phyloP scores from a whole-genome alignment of 2,329 filamentous ascomycete genomes.

The Golovinomyces cichoracearum region DNA sequence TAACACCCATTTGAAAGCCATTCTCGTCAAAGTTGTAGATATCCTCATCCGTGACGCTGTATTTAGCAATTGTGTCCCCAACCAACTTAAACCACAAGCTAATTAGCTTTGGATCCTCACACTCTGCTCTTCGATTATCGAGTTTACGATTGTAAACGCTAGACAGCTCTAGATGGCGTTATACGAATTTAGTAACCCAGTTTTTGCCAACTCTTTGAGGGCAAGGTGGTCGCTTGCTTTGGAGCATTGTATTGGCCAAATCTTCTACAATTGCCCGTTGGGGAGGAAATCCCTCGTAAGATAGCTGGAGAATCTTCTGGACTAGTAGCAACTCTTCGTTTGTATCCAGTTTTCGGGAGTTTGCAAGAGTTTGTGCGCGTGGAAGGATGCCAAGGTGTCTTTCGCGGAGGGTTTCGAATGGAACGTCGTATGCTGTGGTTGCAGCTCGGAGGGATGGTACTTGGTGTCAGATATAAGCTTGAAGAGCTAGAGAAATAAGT shows the following conservation, averaged over 20 bases:
- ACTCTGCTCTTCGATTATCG: background rate
- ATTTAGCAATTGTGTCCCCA: conserved; percentile 6
- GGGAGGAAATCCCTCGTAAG: background rate
- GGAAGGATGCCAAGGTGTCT: background rate
- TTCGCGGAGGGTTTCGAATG: background rate
- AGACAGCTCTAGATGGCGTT: background rate
- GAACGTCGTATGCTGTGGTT: background rate
- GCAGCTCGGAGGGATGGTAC: too few species aligned
- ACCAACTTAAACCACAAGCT: conserved; percentile 5
- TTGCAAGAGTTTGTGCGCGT: background rate
- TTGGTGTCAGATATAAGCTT: too few species aligned
- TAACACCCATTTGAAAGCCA: conserved; percentile 6
- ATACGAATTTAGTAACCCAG: background rate
- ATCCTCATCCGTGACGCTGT: conserved; percentile 6
- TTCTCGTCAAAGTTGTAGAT: conserved; percentile 2
- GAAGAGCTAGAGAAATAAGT: too few species aligned
- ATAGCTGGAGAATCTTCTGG: background rate
- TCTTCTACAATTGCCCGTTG: background rate
- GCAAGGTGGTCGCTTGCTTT: background rate
- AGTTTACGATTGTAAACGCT: background rate
- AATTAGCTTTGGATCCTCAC: background rate
- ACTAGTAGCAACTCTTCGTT: conserved; percentile 1
- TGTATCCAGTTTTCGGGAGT: background rate
- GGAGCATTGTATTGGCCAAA: background rate
- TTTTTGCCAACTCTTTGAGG: background rate